These are phyloP conservation scores for Fraxinus greggii DNA, from an alignment of 305 asterid species.

Conservation along the genomic window DNA sequence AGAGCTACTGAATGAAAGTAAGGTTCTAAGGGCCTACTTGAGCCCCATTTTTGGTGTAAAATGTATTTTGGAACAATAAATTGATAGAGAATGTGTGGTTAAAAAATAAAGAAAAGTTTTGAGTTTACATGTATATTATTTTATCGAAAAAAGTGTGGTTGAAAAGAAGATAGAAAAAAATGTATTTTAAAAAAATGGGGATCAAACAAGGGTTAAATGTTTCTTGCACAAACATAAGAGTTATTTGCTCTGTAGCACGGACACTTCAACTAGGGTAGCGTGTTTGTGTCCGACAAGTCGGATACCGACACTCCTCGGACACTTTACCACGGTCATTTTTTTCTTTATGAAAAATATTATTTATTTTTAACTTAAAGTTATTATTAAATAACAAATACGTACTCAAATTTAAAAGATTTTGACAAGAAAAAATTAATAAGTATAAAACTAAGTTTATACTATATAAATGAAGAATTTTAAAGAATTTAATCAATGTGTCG, in stretches of 20 bases:
- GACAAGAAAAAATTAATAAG: not conserved
- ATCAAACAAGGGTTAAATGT: not conserved
- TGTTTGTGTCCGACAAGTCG: too few species aligned
- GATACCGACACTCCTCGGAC: not conserved
- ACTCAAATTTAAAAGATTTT: not conserved
- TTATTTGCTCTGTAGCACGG: not conserved
- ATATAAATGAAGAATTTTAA: too few species aligned
- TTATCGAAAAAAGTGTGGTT: not conserved
- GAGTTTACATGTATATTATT: not conserved
- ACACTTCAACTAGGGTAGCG: not conserved
- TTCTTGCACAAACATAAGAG: conserved; percentile 10
- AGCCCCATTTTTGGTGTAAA: not conserved
- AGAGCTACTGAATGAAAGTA: not conserved
- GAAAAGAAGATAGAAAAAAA: not conserved
- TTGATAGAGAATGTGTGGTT: not conserved
- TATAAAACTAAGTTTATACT: too few species aligned
- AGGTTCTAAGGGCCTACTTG: not conserved
- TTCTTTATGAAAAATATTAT: not conserved
- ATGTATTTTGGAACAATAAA: not conserved
- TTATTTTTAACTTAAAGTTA: not conserved
- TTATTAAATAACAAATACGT: not conserved
- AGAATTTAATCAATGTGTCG: too few species aligned
- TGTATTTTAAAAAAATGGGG: not conserved
- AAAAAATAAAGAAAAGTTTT: not conserved
- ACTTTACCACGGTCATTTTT: not conserved